These are phyloP conservation scores for Quercus ilex DNA, from an alignment of 306 rosid genomes.

Conservation along the genomic window DNA sequence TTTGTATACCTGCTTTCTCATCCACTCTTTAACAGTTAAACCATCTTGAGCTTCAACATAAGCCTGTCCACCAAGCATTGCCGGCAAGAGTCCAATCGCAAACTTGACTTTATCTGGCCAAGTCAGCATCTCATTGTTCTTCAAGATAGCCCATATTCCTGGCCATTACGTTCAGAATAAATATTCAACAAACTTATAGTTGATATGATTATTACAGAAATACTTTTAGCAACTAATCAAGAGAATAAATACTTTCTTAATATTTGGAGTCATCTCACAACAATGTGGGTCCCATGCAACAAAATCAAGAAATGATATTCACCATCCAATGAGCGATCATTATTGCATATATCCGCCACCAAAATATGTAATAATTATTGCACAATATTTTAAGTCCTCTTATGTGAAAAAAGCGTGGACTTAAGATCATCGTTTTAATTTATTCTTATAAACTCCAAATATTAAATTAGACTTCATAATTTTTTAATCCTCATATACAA, in stretches of 20 bases:
- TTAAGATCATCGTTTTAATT: not conserved
- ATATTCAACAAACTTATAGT: not conserved
- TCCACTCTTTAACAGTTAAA: constrained; percentile 82
- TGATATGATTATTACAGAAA: not conserved
- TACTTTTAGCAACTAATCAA: not conserved
- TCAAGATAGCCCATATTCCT: constrained; percentile 97
- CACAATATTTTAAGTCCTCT: not conserved
- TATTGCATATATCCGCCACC: not conserved
- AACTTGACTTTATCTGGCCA: constrained; percentile 97
- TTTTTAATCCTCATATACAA: not conserved
- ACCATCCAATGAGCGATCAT: too few relatives aligned
- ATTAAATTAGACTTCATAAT: not conserved
- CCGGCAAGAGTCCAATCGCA: constrained; percentile 95
- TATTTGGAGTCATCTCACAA: not conserved
- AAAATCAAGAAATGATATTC: too few relatives aligned
- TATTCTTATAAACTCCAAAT: not conserved
- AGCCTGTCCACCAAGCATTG: constrained; percentile 92
- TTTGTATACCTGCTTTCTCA: constrained; percentile 75
- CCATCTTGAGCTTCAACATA: constrained; percentile 97
- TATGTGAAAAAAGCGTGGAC: not conserved
- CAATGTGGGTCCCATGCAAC: not conserved
- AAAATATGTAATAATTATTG: not conserved
- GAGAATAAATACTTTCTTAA: not conserved
- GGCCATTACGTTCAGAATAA: constrained; percentile 24
- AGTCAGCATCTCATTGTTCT: constrained; percentile 94